Conservation (phyloP, 1,139 yeast species). For the Oligophagozyma castellii region DNA sequence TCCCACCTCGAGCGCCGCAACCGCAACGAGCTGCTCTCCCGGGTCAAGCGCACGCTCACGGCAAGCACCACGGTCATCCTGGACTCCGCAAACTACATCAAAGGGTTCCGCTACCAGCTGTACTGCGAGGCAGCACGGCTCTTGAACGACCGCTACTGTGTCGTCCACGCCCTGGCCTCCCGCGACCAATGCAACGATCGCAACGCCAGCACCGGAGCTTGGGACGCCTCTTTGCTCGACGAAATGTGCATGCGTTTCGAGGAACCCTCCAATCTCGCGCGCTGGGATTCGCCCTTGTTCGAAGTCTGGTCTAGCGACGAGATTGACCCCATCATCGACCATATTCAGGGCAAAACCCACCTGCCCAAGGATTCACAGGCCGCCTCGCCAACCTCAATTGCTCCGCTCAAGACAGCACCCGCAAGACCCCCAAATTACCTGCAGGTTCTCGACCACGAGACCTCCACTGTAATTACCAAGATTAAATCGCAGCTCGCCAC, state of each 20-base stretch:
- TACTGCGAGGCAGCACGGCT: constrained; percentile 81
- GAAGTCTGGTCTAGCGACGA: constrained; percentile 4
- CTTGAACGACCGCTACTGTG: constrained; percentile 67
- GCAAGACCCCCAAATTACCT: constrained; percentile 62
- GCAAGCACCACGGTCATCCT: constrained; percentile 61
- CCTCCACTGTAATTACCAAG: constrained; percentile 25
- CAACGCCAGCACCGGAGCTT: constrained; percentile 36
- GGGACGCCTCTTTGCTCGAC: constrained; percentile 57
- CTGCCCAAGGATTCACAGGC: constrained; percentile 26
- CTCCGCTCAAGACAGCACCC: constrained; percentile 62
- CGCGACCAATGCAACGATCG: constrained; percentile 46
- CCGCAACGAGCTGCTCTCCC: constrained; percentile 75
- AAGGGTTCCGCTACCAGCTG: constrained; percentile 88
- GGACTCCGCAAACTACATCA: constrained; percentile 80
- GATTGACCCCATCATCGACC: constrained; percentile 15
- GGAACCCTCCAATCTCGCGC: constrained; percentile 72
- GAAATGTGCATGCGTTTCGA: constrained; percentile 78
- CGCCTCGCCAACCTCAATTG: constrained; percentile 54
- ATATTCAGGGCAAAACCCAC: neutral
- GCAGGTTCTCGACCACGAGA: constrained; percentile 63
- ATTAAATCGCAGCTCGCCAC: constrained; percentile 12
- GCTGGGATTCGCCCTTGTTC: constrained; percentile 81
- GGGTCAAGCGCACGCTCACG: constrained; percentile 70
- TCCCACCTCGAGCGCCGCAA: constrained; percentile 66
- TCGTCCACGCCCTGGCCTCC: constrained; percentile 66